Conservation (phyloP, 202 grass and related monocot species). For the Setaria viridis region DNA sequence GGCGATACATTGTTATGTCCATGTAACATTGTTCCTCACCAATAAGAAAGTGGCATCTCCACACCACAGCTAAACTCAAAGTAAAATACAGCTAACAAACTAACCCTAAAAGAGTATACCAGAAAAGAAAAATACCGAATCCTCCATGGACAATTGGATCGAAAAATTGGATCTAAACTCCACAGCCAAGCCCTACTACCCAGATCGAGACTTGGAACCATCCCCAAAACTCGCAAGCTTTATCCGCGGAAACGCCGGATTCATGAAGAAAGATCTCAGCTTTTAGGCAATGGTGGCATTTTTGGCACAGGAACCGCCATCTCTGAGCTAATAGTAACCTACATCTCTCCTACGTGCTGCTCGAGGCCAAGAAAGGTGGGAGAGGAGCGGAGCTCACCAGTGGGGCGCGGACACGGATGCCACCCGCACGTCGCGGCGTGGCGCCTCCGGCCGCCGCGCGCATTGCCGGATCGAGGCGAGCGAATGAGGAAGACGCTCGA, state of each 20-base stretch:
- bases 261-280: constrained; percentile 13
- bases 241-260: constrained; percentile 13
- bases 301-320: constrained; percentile 35
- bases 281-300: neutral
- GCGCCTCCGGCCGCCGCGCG: constrained; percentile 17
- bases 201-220: constrained; percentile 17
- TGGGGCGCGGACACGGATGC: constrained; percentile 45
- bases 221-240: neutral
- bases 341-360: neutral
- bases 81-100: neutral
- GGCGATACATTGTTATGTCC: neutral
- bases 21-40: constrained; percentile 18
- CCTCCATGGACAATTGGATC: neutral
- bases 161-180: neutral
- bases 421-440: constrained; percentile 7
- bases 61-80: neutral
- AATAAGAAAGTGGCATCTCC: constrained; percentile 31
- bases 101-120: neutral
- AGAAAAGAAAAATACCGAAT: neutral
- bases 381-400: constrained; percentile 35
- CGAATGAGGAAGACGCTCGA: neutral
- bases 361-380: neutral
- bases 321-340: neutral
- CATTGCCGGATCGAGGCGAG: constrained; percentile 41
- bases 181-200: constrained; percentile 17